Base-by-base conservation (phyloP, 192 early-diverging fungal genomes). In the Rhizoclosmatium globosum region DNA sequence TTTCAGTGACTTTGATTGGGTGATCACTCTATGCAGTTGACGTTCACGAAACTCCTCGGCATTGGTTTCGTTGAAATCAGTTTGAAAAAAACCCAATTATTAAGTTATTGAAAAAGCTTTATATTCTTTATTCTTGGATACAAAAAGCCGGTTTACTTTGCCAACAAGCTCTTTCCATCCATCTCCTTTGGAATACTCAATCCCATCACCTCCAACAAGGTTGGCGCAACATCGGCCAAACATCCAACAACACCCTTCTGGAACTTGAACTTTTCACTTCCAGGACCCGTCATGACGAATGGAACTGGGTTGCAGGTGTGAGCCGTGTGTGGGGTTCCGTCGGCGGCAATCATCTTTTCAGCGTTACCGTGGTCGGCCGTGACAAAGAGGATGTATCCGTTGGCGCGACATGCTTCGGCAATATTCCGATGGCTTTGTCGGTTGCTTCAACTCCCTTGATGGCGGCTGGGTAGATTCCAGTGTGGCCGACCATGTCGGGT, bases 311-410 rank as follows among this genome's bases (percentile, higher is more conserved):
- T 86, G 74, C 92, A 94, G 42, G 98, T 99, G 87, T 99, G 98
- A 64, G 97, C 97, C 23, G 98, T 99, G 84, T 97, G 96, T 46
- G 98, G 98, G 56, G 92, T 90, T 74, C 97, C 95, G 43, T 76
- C 79, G 67, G 92, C 93, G 7, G 91, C 88, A 56, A 97, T 65
- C 97, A 99, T 99, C 91, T 99, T 95, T 81, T 99, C 98, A 43
- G 97, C 97, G 81, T 99, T 99, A 47, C 98, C 98, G 84, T 99
- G 98, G 86, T 99, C 98, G 6, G 98, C 92, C 6, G 97, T 99
- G 60, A 99, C 84, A 81, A 99, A 96, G 53, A 99, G 87, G 56
- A 91, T 87, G 81, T 98, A 99, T 31, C 93, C 94, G 71, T 94
- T 85, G 69, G 39, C 82, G 83, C 95, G 92, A 84, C 97, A 98